phyloP scores from a whole-genome alignment of 129 eudicot genomes.

The Chrysanthemum lavandulifolium region DNA sequence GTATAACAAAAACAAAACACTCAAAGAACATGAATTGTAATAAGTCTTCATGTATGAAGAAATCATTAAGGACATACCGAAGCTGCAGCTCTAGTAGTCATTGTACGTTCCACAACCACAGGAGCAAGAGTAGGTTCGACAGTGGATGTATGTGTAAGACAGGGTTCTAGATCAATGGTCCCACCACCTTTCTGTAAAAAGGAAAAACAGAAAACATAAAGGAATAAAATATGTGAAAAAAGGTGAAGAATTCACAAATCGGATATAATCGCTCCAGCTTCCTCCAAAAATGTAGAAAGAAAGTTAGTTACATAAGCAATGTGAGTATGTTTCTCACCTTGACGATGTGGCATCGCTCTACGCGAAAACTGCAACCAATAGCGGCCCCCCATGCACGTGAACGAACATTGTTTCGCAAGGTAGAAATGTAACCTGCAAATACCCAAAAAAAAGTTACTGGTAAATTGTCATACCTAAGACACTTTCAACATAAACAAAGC shows the following conservation, averaged over 20 bases:
- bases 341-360: conserved; percentile 81
- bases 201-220: neutral
- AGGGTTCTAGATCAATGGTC: conserved; percentile 77
- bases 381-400: conserved; percentile 99
- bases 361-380: conserved; percentile 89
- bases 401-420: conserved; percentile 91
- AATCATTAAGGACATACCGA: conserved; percentile 55
- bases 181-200: conserved; percentile 90
- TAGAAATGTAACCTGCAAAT: conserved; percentile 71
- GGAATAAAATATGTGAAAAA: neutral
- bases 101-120: conserved; percentile 90
- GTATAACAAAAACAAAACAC: no score
- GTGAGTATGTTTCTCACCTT: conserved; percentile 47
- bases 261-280: neutral
- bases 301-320: no score
- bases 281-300: no score
- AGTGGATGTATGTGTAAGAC: conserved; percentile 92
- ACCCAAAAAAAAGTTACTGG: neutral
- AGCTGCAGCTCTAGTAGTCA: conserved; percentile 99
- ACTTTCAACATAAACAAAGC: neutral
- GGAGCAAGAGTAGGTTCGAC: conserved; percentile 99
- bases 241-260: neutral
- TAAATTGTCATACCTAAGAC: conserved; percentile 1
- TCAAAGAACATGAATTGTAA: no score
- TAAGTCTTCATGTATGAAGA: neutral